Percentiles rank a stretch among this genome's conserved stretches.
These are phyloP conservation scores for Fusarium armeniacum DNA, from an alignment of 2,329 filamentous ascomycete species.

Conservation along the genomic window DNA sequence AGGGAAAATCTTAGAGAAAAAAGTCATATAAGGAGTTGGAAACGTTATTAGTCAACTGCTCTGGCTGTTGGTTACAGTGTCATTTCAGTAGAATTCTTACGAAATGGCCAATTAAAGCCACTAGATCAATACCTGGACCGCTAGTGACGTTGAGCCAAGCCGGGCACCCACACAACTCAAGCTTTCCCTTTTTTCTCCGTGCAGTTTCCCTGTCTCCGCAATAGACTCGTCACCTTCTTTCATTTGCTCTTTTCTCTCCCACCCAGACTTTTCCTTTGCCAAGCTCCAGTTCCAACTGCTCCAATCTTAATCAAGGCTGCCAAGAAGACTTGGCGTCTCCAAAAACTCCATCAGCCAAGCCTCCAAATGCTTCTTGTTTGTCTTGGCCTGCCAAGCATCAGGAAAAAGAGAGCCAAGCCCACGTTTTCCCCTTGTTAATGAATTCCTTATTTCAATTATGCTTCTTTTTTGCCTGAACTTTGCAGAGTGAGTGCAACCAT, in stretches of 20 bases:
- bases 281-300: conserved; percentile 13
- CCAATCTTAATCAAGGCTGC: conserved; percentile 33
- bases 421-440: conserved; percentile 40
- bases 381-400: conserved; percentile 17
- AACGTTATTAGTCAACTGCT: conserved; percentile 9
- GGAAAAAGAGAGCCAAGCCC: conserved; percentile 27
- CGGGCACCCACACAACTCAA: conserved; percentile 45
- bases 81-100: neutral
- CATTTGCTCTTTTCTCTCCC: conserved; percentile 2
- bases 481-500: neutral
- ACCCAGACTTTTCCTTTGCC: conserved; percentile 27
- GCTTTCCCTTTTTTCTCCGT: conserved; percentile 41
- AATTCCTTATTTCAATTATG: conserved; percentile 18
- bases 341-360: conserved; percentile 29
- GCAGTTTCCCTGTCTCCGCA: conserved; percentile 19
- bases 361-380: neutral
- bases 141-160: conserved; percentile 42
- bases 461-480: conserved; percentile 23
- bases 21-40: conserved; percentile 1
- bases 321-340: conserved; percentile 41
- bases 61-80: neutral
- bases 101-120: neutral
- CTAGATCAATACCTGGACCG: neutral
- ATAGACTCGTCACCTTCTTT: conserved; percentile 12
- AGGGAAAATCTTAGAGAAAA: too few relatives aligned